phyloP scores from a whole-genome alignment of 176 grass and related monocot species.

The Guadua angustifolia region DNA sequence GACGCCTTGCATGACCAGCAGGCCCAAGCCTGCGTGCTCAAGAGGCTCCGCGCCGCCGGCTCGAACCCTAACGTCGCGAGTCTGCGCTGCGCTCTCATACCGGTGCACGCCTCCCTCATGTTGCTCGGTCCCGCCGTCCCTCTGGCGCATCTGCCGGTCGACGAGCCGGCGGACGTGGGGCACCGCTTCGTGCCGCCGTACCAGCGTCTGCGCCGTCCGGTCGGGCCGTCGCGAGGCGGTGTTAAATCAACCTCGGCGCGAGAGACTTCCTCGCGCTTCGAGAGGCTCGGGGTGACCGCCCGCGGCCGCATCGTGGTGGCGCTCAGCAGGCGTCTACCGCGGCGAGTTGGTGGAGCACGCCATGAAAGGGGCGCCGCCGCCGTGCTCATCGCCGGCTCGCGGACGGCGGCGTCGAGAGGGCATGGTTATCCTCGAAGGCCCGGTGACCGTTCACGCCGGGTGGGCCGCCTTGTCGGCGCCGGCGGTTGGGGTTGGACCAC shows the following conservation, averaged over 20 bases:
- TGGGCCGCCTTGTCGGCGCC: constrained; percentile 59
- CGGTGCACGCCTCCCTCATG: constrained; percentile 59
- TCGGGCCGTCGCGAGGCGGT: constrained; percentile 60
- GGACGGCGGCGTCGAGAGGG: constrained; percentile 90
- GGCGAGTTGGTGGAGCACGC: constrained; percentile 73
- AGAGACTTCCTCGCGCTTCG: constrained; percentile 67
- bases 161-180: constrained; percentile 66
- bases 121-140: constrained; percentile 55
- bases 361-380: constrained; percentile 66
- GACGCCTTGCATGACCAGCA: constrained; percentile 42
- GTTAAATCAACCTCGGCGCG: constrained; percentile 81
- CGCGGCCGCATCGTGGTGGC: constrained; percentile 59
- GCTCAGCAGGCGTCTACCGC: constrained; percentile 57
- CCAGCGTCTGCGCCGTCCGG: constrained; percentile 88
- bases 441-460: constrained; percentile 81
- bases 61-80: constrained; percentile 50
- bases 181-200: constrained; percentile 60
- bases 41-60: constrained; percentile 50
- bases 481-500: constrained; percentile 55
- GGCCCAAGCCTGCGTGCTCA: constrained; percentile 49
- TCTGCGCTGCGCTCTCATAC: constrained; percentile 81
- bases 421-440: constrained; percentile 67
- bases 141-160: constrained; percentile 47
- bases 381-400: constrained; percentile 60
- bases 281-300: constrained; percentile 56